These are phyloP conservation scores for Solanum tarapatanum DNA, from an alignment of 257 asterid genomes.

Conservation along the genomic window DNA sequence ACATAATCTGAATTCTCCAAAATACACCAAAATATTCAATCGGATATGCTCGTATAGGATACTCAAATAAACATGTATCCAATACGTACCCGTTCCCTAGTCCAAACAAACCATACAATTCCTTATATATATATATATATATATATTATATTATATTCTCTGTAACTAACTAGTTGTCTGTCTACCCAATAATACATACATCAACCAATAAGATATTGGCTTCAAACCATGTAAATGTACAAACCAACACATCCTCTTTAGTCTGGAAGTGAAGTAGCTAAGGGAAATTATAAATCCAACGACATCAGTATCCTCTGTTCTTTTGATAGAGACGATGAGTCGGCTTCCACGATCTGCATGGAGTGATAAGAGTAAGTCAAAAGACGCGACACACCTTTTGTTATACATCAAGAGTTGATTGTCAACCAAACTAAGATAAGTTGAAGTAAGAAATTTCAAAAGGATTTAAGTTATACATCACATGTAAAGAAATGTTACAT, in stretches of 20 bases:
- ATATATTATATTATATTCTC: too few species aligned
- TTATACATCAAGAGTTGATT: not conserved
- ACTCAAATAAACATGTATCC: not conserved
- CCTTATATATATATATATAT: not conserved
- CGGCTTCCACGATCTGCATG: slow-evolving; percentile 48
- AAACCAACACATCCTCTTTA: not conserved
- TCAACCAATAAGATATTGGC: slow-evolving; percentile 10
- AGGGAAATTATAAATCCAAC: slow-evolving; percentile 32
- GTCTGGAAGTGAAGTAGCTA: not conserved
- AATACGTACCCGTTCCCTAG: not conserved
- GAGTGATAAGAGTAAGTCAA: not conserved
- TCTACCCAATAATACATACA: slow-evolving; percentile 10
- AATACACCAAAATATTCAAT: not conserved
- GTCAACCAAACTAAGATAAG: not conserved
- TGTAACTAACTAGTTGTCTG: not conserved
- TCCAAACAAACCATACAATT: not conserved
- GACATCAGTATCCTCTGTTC: slow-evolving; percentile 59
- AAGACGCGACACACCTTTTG: not conserved
- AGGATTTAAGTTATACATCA: not conserved
- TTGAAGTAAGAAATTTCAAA: not conserved
- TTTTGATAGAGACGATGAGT: slow-evolving; percentile 28
- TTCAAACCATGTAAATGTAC: not conserved
- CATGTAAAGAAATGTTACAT: not conserved
- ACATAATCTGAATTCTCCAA: not conserved
- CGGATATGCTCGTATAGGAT: not conserved